Conservation (phyloP, 176 grass and related monocot species). For the Oryza officinalis region DNA sequence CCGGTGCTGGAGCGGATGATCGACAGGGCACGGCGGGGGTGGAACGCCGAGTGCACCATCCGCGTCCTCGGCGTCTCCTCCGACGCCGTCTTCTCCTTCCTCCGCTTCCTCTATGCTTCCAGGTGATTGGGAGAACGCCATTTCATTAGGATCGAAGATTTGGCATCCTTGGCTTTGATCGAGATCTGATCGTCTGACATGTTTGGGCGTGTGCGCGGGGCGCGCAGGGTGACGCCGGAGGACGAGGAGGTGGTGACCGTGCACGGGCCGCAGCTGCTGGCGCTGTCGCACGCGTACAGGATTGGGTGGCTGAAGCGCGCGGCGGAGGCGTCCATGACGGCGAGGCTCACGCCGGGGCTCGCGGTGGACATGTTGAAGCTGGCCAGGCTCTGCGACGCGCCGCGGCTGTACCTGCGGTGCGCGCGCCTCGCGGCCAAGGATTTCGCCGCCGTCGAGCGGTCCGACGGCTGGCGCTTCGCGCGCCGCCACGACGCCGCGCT, state of each 20-base stretch:
- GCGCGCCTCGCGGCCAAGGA: slow-evolving; percentile 62
- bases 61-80: slow-evolving; percentile 55
- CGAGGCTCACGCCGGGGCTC: slow-evolving; percentile 49
- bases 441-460: slow-evolving; percentile 49
- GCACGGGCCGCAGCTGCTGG: slow-evolving; percentile 69
- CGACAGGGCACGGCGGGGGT: slow-evolving; percentile 36
- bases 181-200: neutral
- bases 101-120: slow-evolving; percentile 61
- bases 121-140: slow-evolving; percentile 27
- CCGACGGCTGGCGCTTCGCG: slow-evolving; percentile 81
- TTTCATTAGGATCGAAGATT: no score
- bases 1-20: slow-evolving; percentile 82
- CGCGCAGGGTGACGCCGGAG: slow-evolving; percentile 14
- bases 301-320: slow-evolving; percentile 77
- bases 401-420: slow-evolving; percentile 60
- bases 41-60: slow-evolving; percentile 44
- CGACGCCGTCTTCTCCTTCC: slow-evolving; percentile 70
- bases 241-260: slow-evolving; percentile 39
- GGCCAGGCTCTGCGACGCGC: slow-evolving; percentile 79
- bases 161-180: neutral
- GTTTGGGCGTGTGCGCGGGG: neutral
- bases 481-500: slow-evolving; percentile 61
- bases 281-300: slow-evolving; percentile 76
- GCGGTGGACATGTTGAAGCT: slow-evolving; percentile 82
- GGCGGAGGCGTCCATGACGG: slow-evolving; percentile 51